phyloP scores from a whole-genome alignment of 2,329 filamentous ascomycete species.

The Lasiodiplodia sp. region DNA sequence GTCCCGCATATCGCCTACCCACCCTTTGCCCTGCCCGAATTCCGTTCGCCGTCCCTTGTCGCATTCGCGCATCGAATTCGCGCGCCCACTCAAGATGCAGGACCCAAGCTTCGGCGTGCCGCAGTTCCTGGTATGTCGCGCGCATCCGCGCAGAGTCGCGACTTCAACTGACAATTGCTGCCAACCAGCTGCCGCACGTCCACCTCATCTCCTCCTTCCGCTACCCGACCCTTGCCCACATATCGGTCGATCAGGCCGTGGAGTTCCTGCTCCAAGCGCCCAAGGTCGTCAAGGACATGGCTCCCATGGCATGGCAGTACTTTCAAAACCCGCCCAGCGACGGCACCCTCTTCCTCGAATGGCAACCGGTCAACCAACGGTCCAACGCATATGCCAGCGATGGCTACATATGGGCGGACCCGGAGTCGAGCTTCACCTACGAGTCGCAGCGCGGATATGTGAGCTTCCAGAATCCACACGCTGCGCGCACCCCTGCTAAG shows the following conservation, averaged over 20 bases:
- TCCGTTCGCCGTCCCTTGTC: constrained; percentile 19
- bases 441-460: constrained; percentile 72
- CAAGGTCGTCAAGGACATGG: constrained; percentile 81
- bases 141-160: constrained; percentile 22
- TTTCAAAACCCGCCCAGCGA: constrained; percentile 78
- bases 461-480: constrained; percentile 35
- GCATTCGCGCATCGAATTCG: constrained; percentile 11
- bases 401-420: constrained; percentile 88
- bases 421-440: constrained; percentile 78
- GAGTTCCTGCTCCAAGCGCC: constrained; percentile 85
- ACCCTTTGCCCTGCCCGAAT: constrained; percentile 4
- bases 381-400: constrained; percentile 84
- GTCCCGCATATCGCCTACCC: constrained; percentile 24
- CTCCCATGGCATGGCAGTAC: constrained; percentile 93
- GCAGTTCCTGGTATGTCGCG: constrained; percentile 27
- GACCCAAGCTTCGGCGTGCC: constrained; percentile 31
- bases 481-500: constrained; percentile 28
- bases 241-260: constrained; percentile 79
- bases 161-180: constrained; percentile 22
- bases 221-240: constrained; percentile 75
- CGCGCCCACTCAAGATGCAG: constrained; percentile 28
- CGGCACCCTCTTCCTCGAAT: constrained; percentile 83
- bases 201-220: constrained; percentile 86
- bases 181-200: constrained; percentile 77
- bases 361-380: constrained; percentile 77